phyloP scores from a whole-genome alignment of 257 asterid genomes.

The Solanum dulcamara region DNA sequence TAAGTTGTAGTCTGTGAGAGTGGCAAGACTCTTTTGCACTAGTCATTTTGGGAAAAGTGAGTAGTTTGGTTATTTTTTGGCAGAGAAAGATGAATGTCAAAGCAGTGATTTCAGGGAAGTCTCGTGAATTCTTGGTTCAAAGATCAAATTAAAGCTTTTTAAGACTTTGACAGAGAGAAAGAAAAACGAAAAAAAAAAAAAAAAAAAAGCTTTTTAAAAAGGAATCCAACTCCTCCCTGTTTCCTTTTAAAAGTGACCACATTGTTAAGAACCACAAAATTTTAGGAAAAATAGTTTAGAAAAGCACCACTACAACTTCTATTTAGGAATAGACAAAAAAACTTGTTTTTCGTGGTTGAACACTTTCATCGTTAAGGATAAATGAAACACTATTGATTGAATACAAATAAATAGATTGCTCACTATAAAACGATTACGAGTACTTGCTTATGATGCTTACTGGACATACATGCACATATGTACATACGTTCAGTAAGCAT shows the following conservation, averaged over 20 bases:
- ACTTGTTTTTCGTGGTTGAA: background rate
- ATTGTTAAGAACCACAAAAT: background rate
- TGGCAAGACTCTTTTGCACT: conserved; percentile 5
- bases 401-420: no score
- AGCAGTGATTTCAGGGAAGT: conserved; percentile 21
- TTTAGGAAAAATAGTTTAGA: background rate
- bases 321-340: background rate
- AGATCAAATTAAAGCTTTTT: background rate
- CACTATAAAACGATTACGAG: no score
- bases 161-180: background rate
- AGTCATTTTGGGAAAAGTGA: conserved; percentile 9
- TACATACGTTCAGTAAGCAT: no score
- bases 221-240: no score
- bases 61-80: background rate
- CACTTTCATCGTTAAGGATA: background rate
- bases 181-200: background rate
- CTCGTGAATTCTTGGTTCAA: conserved; percentile 35
- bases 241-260: conserved; percentile 2
- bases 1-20: conserved; percentile 20
- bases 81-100: conserved; percentile 6
- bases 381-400: background rate
- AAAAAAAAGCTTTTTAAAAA: no score
- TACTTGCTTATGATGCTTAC: no score
- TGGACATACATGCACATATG: no score
- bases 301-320: background rate